Base-by-base conservation (phyloP, 306 rosid species). In the Corylus heterophylla region DNA sequence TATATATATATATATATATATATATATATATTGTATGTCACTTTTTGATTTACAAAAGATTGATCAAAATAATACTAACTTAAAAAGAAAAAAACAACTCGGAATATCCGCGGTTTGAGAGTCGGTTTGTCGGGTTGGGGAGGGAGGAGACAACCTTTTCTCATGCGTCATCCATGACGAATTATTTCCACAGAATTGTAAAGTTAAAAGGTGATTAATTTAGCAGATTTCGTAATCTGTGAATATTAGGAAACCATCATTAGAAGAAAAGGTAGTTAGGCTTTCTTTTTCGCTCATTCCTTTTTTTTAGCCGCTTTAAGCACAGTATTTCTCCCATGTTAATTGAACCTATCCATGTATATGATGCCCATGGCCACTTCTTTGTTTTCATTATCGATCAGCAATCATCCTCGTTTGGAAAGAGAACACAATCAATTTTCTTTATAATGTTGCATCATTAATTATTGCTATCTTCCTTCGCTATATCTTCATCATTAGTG, bases 251-350 rank as follows among this genome's bases (percentile, higher is more conserved):
- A 4, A 61, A 12, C 39, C 42, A 59, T 5, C 17, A 29, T 29
- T 39, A 29, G 4, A 27, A 67, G 72, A 42, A 42, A 42, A 18
- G 31, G 72, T 67, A 5, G 51, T 8, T 67, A 18, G 18, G 51
- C 50, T 2, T 39, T 42, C 17, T 29, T 14, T 55, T 69, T 54
- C 47, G 4, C n/a, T 20, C 20, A 48, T 25, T 0, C 25, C 31
- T 37, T 10, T 29, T 29, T 17, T 29, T 29, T 17, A 77, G 76
- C 81, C 61, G 71, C 69, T 69, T 69, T 69, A 42, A 35, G 69
- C 11, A 25, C 70, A 69, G 81, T 78, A 18, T 27, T 37, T 8
- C 42, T 16, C 66, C 54, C 54, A 42, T 8, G 63, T 56, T 10
- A 45, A 35, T 42, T 58, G 76, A 70, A 48, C 42, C 71, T 70